A percentile compares a stretch with the other conserved stretches of the same genome.
Evolutionary conservation across 192 early-diverging fungal species (phyloP).

Genomic region (Mortierella alpina): DNA sequence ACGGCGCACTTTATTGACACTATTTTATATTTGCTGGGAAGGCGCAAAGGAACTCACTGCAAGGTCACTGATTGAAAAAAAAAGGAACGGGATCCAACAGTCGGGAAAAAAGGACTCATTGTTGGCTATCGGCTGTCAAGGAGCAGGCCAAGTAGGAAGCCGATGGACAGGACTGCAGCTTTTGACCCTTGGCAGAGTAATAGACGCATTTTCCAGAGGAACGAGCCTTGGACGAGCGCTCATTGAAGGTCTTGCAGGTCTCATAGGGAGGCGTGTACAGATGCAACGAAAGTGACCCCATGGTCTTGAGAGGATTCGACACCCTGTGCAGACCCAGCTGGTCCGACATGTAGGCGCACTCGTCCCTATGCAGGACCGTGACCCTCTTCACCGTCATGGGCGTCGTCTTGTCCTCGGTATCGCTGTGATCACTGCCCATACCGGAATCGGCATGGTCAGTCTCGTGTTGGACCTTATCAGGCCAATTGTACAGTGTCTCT

Average conservation of each 20-base stretch:
- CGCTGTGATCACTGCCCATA: conserved; percentile 28
- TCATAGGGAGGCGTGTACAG: conserved; percentile 91
- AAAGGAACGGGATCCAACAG: no score
- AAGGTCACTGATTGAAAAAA: no score
- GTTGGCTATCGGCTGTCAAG: conserved; percentile 7
- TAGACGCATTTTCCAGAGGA: conserved; percentile 69
- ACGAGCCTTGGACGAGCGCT: conserved; percentile 73
- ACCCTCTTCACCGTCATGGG: conserved; percentile 57
- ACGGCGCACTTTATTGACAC: no score
- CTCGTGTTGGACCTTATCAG: conserved; percentile 54
- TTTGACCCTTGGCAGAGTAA: conserved; percentile 66
- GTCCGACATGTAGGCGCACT: conserved; percentile 91
- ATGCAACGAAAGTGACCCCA: conserved; percentile 85
- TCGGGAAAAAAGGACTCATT: neutral
- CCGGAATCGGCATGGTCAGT: conserved; percentile 32
- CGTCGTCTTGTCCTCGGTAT: conserved; percentile 12
- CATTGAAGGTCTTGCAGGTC: conserved; percentile 86
- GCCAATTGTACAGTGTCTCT: conserved; percentile 86
- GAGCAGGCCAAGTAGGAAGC: conserved; percentile 20
- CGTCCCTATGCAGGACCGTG: conserved; percentile 64
- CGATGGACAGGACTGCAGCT: conserved; percentile 35
- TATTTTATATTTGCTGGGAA: no score
- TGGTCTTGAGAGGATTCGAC: conserved; percentile 66
- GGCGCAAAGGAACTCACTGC: no score
- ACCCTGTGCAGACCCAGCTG: conserved; percentile 90